A percentile compares a stretch with the other conserved stretches of the same genome.
Evolutionary conservation across 805 yeast genomes (phyloP).

Genomic region (Saccharomyces kudriavzevii): DNA sequence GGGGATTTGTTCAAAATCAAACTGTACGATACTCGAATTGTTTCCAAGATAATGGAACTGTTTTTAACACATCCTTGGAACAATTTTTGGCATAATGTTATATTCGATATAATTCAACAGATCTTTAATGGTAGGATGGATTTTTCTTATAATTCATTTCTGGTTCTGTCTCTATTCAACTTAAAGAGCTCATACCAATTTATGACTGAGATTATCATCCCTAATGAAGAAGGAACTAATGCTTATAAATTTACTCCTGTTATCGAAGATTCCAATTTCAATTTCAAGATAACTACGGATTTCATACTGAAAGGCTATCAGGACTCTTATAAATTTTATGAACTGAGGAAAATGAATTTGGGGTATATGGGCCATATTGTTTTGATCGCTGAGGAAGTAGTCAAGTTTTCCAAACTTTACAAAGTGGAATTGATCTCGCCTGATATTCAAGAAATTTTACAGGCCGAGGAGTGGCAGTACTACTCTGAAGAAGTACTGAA

Average conservation of each 20-base stretch:
- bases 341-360: constrained; percentile 52
- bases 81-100: constrained; percentile 93
- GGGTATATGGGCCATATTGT: constrained; percentile 98
- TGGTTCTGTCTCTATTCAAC: constrained; percentile 36
- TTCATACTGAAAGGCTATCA: constrained; percentile 55
- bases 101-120: constrained; percentile 93
- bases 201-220: constrained; percentile 3
- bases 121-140: constrained; percentile 82
- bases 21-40: constrained; percentile 63
- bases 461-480: constrained; percentile 22
- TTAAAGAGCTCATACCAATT: constrained; percentile 13
- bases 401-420: constrained; percentile 56
- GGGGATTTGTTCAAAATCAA: constrained; percentile 86
- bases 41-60: constrained; percentile 59
- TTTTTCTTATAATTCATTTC: constrained; percentile 73
- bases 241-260: neutral
- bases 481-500: constrained; percentile 25
- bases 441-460: constrained; percentile 19
- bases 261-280: constrained; percentile 13
- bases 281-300: constrained; percentile 51
- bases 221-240: neutral
- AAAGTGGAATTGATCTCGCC: constrained; percentile 30
- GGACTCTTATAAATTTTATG: constrained; percentile 52
- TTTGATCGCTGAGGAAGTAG: constrained; percentile 89
- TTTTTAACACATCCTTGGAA: constrained; percentile 92